Evolutionary conservation across 2,329 filamentous ascomycete genomes (phyloP), one percentile per base, ranked within the genome.

Genomic region (Ascocoryne sarcoides): DNA sequence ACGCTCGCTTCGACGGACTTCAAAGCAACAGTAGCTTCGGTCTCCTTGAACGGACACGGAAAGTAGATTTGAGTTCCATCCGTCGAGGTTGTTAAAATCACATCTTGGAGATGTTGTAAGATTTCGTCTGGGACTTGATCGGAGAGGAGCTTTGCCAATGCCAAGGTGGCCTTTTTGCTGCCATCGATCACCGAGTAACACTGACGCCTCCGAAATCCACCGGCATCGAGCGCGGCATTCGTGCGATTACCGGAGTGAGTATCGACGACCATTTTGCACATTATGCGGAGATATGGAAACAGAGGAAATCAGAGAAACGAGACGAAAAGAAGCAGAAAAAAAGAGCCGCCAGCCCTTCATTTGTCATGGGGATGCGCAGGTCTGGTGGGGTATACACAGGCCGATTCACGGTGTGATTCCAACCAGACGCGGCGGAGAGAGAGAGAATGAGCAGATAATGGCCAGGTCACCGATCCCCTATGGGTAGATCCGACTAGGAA

Each of bases 1-100:
- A 75, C 65, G 29, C 70, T 45, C 21, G 52, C 55, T 39, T 70
- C 67, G 4, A 70, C 49, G 0, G 65, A 65, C 42, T 69, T 70
- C 14, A 69, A 47, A 0, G 67, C 67, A 5, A 64, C 64, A 1
- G 58, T 55, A 3, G 64, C 57, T 43, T 70, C 67, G 0, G 65
- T 68, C 47, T 70, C 66, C 34, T 69, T 68, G 51, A 69, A 67
- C 0, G 67, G 67, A 10, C 67, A 68, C 0, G 66, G 66, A 21
- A 69, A 70, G 45, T 68, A 69, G 20, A 56, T 53, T 32, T 50
- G 47, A 18, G 46, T 52, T 12, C 48, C 52, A 50, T 54, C 46
- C 4, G 48, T 52, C 18, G 47, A 35, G 8, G 51, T 53, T 7
- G 48, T 53, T 31, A 55, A 48, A 17, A 41, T 44, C 16, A 57